Percentiles rank a stretch among this genome's conserved stretches.
Evolutionary conservation across 768 basidiomycete species (phyloP).

Genomic region (Boletus subparvulus): DNA sequence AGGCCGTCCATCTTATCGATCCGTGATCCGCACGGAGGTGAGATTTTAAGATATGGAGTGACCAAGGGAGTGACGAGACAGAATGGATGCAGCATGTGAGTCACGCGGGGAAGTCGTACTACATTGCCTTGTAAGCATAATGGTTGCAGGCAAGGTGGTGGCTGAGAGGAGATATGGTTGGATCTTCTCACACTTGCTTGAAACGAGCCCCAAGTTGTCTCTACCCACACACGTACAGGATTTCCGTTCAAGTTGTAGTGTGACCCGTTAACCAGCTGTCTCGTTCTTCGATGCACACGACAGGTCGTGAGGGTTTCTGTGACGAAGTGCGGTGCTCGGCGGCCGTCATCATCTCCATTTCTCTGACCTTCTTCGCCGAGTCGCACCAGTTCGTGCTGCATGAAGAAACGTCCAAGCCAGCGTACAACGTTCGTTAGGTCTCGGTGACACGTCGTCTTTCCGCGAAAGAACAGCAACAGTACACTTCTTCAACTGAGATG

Average conservation of each 20-base stretch:
- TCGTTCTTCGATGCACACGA: neutral
- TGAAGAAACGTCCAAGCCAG: neutral
- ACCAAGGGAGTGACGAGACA: neutral
- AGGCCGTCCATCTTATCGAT: neutral
- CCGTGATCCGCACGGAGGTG: slow-evolving; percentile 20
- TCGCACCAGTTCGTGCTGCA: slow-evolving; percentile 11
- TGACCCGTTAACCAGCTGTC: neutral
- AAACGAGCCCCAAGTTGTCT: neutral
- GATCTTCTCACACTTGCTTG: neutral
- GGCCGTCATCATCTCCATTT: slow-evolving; percentile 1
- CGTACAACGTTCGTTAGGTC: neutral
- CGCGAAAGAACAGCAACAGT: slow-evolving; percentile 8
- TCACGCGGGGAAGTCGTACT: slow-evolving; percentile 1
- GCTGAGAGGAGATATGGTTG: neutral
- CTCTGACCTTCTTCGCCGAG: slow-evolving; percentile 1
- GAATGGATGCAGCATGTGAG: slow-evolving; percentile 22
- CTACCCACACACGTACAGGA: neutral
- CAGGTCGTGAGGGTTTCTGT: neutral
- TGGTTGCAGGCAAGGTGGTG: neutral
- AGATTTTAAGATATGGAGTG: slow-evolving; percentile 12
- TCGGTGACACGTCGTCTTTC: slow-evolving; percentile 6
- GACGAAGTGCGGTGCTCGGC: neutral
- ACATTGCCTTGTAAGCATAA: slow-evolving; percentile 15
- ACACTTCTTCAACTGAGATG: slow-evolving; percentile 1
- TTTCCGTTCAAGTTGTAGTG: neutral